A percentile compares a stretch with the other conserved stretches of the same genome.
Evolutionary conservation across 495 filamentous ascomycete species (phyloP).

Genomic region (Penicillium tannophilum): DNA sequence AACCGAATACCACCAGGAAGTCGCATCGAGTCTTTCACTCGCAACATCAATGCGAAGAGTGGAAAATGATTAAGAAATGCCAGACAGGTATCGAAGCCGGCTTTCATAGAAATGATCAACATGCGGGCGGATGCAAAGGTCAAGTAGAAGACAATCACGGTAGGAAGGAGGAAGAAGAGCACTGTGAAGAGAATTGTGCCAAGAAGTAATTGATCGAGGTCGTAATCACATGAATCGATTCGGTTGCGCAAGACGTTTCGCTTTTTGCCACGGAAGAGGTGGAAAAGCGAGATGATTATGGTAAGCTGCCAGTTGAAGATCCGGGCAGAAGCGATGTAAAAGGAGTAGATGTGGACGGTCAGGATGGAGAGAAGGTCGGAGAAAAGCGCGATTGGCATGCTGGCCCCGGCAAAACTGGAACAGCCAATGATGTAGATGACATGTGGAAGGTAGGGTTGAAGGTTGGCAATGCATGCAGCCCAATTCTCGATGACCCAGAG

Average conservation of each 20-base stretch:
- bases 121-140: conserved; percentile 94
- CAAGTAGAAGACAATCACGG: conserved; percentile 93
- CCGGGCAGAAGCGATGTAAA: conserved; percentile 93
- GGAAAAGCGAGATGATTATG: conserved; percentile 94
- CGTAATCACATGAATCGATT: conserved; percentile 98
- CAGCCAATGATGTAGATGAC: conserved; percentile 93
- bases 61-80: conserved; percentile 98
- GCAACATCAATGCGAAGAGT: conserved; percentile 94
- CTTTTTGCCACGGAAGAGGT: conserved; percentile 97
- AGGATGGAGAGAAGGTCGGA: conserved; percentile 91
- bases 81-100: conserved; percentile 81
- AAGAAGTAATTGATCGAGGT: conserved; percentile 94
- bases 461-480: conserved; percentile 77
- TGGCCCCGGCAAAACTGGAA: conserved; percentile 92
- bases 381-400: conserved; percentile 94
- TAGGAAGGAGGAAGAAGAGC: conserved; percentile 92
- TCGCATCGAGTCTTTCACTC: conserved; percentile 88
- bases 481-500: conserved; percentile 98
- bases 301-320: conserved; percentile 99
- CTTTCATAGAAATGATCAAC: conserved; percentile 91
- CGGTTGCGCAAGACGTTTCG: conserved; percentile 95
- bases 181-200: conserved; percentile 97
- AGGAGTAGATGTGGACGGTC: conserved; percentile 95
- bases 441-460: conserved; percentile 78
- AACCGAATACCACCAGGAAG: conserved; percentile 93